Evolutionary conservation across 345 rosid species (phyloP).

Genomic region (Erysimum cheiranthoides): DNA sequence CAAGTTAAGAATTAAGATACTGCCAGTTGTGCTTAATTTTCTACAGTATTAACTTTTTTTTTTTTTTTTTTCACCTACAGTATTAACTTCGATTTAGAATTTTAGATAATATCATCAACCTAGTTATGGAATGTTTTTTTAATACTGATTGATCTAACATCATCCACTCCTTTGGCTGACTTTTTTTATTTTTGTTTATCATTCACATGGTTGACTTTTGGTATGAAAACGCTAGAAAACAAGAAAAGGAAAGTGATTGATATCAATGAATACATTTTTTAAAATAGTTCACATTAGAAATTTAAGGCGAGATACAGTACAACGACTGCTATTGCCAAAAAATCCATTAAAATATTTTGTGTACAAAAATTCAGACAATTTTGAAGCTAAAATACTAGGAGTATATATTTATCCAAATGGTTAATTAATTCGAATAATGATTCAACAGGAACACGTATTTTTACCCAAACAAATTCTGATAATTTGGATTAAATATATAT

Average conservation of each 20-base stretch:
- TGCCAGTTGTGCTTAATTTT: neutral
- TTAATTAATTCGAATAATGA: too few species aligned
- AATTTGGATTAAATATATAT: too few species aligned
- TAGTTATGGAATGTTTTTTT: neutral
- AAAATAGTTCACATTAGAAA: neutral
- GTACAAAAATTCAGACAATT: too few species aligned
- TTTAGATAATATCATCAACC: neutral
- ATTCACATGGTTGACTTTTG: constrained; percentile 5
- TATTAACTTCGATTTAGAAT: neutral
- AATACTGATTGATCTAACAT: neutral
- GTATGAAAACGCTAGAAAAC: neutral
- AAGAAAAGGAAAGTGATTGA: neutral
- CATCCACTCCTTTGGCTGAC: neutral
- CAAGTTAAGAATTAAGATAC: neutral
- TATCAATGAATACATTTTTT: too few species aligned
- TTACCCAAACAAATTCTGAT: too few species aligned
- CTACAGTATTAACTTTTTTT: too few species aligned
- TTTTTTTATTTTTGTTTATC: neutral
- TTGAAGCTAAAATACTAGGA: too few species aligned
- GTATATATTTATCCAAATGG: too few species aligned
- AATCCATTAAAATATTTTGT: too few species aligned
- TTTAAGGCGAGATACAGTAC: neutral
- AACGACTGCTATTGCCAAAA: neutral
- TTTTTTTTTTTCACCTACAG: too few species aligned
- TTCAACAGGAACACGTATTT: too few species aligned